phyloP scores from a whole-genome alignment of 2,329 filamentous ascomycete genomes.

The Xylariaceae sp. region DNA sequence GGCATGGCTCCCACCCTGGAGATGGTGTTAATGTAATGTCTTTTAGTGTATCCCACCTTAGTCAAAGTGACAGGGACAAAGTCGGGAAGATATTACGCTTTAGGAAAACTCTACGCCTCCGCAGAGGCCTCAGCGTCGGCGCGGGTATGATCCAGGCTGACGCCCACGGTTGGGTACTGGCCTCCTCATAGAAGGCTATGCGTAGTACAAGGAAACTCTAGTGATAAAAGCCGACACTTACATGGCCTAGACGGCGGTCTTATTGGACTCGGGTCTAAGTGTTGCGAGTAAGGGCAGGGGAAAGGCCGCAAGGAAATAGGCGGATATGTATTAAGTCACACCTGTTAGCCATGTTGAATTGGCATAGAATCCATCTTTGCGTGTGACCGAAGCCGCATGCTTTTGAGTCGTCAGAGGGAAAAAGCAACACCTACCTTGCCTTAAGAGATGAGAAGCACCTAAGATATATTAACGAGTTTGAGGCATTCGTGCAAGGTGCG shows the following conservation, averaged over 20 bases:
- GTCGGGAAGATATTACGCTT: background rate
- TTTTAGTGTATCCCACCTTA: background rate
- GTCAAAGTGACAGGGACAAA: background rate
- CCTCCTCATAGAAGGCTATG: background rate
- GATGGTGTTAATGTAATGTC: too few relatives aligned
- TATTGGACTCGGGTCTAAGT: too few relatives aligned
- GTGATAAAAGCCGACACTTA: too few relatives aligned
- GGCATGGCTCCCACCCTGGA: too few relatives aligned
- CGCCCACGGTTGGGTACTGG: background rate
- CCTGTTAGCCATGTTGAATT: conserved; percentile 1
- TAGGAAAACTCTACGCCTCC: background rate
- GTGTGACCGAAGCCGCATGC: background rate
- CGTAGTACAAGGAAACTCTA: background rate
- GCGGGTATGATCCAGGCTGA: background rate
- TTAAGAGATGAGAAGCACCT: too few relatives aligned
- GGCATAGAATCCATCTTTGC: conserved; percentile 7
- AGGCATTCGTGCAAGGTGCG: too few relatives aligned
- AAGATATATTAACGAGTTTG: too few relatives aligned
- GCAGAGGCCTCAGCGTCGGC: background rate
- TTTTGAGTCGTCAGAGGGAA: too few relatives aligned
- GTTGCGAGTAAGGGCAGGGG: too few relatives aligned
- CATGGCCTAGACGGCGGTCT: too few relatives aligned
- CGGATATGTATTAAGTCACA: conserved; percentile 1
- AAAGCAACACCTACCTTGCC: too few relatives aligned
- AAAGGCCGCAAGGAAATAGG: conserved; percentile 7